Percentiles rank a stretch among this genome's conserved stretches.
These are phyloP conservation scores for Apiotrichum porosum DNA, from an alignment of 1,284 basidiomycete genomes.

Conservation along the genomic window DNA sequence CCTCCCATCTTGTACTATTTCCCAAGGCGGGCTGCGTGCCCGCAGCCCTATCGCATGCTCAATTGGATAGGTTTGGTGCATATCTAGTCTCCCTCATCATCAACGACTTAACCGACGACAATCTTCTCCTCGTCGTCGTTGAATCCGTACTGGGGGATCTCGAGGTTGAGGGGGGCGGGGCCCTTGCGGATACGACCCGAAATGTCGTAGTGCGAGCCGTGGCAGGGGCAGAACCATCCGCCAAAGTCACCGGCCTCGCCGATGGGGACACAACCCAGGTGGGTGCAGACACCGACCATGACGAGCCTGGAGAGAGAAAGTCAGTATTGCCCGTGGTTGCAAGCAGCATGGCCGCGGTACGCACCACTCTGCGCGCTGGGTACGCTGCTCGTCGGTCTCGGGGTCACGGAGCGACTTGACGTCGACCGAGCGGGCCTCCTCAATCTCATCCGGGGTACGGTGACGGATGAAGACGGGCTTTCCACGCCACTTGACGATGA, in stretches of 20 bases:
- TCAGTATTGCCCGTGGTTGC: not conserved
- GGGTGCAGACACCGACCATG: constrained; percentile 97
- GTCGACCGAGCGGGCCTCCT: constrained; percentile 82
- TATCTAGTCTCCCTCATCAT: no score
- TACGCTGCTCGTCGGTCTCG: constrained; percentile 78
- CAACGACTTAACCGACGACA: constrained; percentile 89
- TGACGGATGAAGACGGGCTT: constrained; percentile 99
- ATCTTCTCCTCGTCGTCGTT: constrained; percentile 83
- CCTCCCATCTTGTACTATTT: no score
- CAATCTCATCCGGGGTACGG: constrained; percentile 85
- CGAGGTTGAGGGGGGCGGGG: constrained; percentile 91
- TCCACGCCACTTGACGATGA: constrained; percentile 98
- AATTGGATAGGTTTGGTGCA: no score
- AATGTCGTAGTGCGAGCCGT: constrained; percentile 89
- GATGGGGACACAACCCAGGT: constrained; percentile 98
- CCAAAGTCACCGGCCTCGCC: constrained; percentile 96
- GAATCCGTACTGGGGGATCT: constrained; percentile 82
- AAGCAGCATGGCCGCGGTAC: constrained; percentile 25
- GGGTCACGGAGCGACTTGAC: constrained; percentile 90
- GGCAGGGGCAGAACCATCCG: constrained; percentile 98
- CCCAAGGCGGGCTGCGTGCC: no score
- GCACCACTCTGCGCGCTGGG: constrained; percentile 92
- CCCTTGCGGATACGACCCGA: constrained; percentile 90
- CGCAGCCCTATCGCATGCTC: no score
- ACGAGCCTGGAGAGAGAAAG: constrained; percentile 55